Conservation (phyloP, 1,284 basidiomycete genomes). For the Wolfiporia cocos region DNA sequence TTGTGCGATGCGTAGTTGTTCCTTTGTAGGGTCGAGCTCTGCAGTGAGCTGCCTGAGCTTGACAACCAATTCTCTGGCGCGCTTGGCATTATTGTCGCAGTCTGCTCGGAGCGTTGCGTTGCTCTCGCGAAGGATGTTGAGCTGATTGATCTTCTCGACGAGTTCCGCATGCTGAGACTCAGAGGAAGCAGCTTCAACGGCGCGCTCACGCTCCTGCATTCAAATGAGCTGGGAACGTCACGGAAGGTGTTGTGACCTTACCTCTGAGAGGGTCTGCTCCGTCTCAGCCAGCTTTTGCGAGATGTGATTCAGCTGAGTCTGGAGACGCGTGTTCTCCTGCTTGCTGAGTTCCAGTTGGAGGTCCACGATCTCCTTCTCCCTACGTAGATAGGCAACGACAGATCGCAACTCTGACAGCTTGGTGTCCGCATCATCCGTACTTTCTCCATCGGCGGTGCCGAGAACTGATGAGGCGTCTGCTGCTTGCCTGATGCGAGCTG, state of each 20-base stretch:
- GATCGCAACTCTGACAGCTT: conserved; percentile 71
- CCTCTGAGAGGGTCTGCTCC: conserved; percentile 59
- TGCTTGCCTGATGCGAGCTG: conserved; percentile 68
- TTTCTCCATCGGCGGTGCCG: conserved; percentile 37
- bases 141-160: conserved; percentile 82
- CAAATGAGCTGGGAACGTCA: too few species aligned
- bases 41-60: conserved; percentile 53
- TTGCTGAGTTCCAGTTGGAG: conserved; percentile 82
- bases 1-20: conserved; percentile 58
- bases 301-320: conserved; percentile 72
- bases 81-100: conserved; percentile 60
- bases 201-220: conserved; percentile 77
- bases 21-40: conserved; percentile 74
- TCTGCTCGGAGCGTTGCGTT: conserved; percentile 82
- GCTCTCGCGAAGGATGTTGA: conserved; percentile 84
- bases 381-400: conserved; percentile 78
- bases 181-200: conserved; percentile 60
- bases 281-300: conserved; percentile 67
- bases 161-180: conserved; percentile 83
- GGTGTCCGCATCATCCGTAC: conserved; percentile 43
- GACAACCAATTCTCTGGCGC: conserved; percentile 57
- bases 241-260: conserved; percentile 25
- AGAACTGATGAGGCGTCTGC: conserved; percentile 44
- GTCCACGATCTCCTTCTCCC: conserved; percentile 89
- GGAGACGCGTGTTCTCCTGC: conserved; percentile 76